Conservation (phyloP, 192 early-diverging fungal species). For the Thoreauomyces humboldtii region DNA sequence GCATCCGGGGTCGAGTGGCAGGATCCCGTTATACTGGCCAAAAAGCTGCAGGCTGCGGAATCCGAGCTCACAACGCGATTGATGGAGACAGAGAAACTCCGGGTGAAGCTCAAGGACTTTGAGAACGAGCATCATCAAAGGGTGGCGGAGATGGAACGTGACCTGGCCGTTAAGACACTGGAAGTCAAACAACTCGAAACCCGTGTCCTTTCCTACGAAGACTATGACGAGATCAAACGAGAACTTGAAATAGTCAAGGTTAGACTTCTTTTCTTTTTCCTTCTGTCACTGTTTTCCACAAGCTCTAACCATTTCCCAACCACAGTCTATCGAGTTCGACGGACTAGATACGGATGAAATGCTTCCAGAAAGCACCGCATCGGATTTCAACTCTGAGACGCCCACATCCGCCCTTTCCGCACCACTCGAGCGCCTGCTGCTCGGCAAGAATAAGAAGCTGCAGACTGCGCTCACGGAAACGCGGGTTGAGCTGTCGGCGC, state of each 20-base stretch:
- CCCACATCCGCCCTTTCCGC: constrained; percentile 28
- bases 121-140: constrained; percentile 37
- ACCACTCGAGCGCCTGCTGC: constrained; percentile 75
- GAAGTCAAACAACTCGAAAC: constrained; percentile 27
- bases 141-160: constrained; percentile 47
- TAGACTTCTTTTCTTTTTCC: constrained; percentile 6
- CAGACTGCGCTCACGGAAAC: constrained; percentile 69
- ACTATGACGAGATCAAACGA: constrained; percentile 84
- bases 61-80: constrained; percentile 44
- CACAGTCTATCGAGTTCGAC: constrained; percentile 32
- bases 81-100: constrained; percentile 44
- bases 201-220: constrained; percentile 61
- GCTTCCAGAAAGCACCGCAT: not conserved
- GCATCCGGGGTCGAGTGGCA: constrained; percentile 20
- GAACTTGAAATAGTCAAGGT: constrained; percentile 84
- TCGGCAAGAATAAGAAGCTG: constrained; percentile 80
- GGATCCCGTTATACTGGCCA: constrained; percentile 9
- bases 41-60: constrained; percentile 4
- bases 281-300: not conserved
- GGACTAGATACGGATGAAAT: constrained; percentile 6
- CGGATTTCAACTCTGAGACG: not conserved
- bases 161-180: constrained; percentile 37
- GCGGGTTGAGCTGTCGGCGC: constrained; percentile 31
- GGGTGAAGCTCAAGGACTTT: constrained; percentile 37
- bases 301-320: not conserved